Conservation (phyloP, 2,329 filamentous ascomycete species). For the Penicillium griseofulvum region DNA sequence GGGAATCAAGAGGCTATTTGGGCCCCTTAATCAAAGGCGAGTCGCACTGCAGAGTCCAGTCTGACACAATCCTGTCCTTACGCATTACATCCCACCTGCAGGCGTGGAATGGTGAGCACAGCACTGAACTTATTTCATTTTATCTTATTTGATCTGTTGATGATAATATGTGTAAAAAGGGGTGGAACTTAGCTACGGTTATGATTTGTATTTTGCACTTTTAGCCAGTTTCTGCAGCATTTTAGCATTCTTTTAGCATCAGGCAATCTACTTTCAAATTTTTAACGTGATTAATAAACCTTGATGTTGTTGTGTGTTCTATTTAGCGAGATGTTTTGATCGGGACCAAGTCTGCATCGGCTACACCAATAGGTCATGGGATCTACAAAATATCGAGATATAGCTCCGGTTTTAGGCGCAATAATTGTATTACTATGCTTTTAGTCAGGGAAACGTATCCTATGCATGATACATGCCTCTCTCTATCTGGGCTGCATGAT, state of each 20-base stretch:
- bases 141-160: background rate
- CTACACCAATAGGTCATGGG: no score
- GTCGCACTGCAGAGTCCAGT: constrained; percentile 17
- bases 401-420: background rate
- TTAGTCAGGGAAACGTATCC: background rate
- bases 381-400: background rate
- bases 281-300: no score
- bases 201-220: background rate
- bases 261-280: background rate
- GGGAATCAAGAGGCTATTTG: constrained; percentile 57
- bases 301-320: background rate
- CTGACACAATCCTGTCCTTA: constrained; percentile 5
- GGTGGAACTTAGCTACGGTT: background rate
- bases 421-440: background rate
- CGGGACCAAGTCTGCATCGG: no score
- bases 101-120: background rate
- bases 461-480: background rate
- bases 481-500: background rate
- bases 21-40: constrained; percentile 16
- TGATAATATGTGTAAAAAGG: background rate
- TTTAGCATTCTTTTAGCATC: background rate
- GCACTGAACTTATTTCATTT: background rate
- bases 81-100: background rate
- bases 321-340: background rate
- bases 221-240: background rate